phyloP scores from a whole-genome alignment of 768 basidiomycete genomes.

The Hysterangium stoloniferum region DNA sequence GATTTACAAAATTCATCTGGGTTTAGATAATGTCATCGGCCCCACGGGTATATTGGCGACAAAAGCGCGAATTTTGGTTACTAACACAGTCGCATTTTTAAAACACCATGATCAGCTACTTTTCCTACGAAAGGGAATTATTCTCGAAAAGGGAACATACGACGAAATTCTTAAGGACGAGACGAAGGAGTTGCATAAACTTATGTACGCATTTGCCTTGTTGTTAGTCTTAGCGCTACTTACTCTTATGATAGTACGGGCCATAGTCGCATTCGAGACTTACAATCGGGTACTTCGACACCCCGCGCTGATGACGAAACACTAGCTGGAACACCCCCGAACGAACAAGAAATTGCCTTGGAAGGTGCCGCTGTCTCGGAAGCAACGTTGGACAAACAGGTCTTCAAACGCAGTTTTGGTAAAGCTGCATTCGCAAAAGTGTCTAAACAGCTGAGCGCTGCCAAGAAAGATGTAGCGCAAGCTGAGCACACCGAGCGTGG shows the following conservation, averaged over 20 bases:
- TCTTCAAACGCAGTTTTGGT: conserved; percentile 47
- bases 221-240: neutral
- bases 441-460: neutral
- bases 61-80: conserved; percentile 81
- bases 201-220: conserved; percentile 48
- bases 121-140: conserved; percentile 75
- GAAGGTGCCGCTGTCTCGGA: conserved; percentile 17
- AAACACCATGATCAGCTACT: conserved; percentile 66
- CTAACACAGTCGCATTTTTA: conserved; percentile 82
- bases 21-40: conserved; percentile 74
- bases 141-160: conserved; percentile 70
- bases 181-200: conserved; percentile 60
- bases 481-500: conserved; percentile 78
- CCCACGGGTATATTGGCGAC: conserved; percentile 73
- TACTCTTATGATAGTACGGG: neutral
- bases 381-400: conserved; percentile 48
- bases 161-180: conserved; percentile 47
- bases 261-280: conserved; percentile 1
- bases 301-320: conserved; percentile 20
- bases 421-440: conserved; percentile 41
- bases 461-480: conserved; percentile 35
- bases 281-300: conserved; percentile 22
- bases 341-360: neutral
- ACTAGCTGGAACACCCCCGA: conserved; percentile 1
- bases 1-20: neutral